Evolutionary conservation across 164 flowering plant genomes (phyloP).

Genomic region (Brasenia schreberi): DNA sequence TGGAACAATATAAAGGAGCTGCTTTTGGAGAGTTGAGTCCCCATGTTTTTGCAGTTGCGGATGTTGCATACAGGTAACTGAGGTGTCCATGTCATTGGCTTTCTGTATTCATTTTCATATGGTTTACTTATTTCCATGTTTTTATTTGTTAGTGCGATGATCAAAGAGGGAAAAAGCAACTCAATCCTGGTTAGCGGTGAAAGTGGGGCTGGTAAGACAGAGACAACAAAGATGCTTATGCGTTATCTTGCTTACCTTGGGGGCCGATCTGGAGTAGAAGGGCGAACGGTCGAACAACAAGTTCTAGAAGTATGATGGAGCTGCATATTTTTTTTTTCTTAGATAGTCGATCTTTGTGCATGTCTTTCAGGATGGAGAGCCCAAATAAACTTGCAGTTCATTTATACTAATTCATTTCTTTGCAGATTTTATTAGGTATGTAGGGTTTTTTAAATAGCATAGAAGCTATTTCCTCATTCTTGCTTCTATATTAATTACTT

Average conservation of each 20-base stretch:
- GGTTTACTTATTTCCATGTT: conserved; percentile 1
- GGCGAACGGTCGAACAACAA: conserved; percentile 98
- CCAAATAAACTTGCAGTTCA: background rate
- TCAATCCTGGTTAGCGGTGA: conserved; percentile 99
- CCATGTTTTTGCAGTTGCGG: conserved; percentile 98
- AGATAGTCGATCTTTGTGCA: too few species aligned
- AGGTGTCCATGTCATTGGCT: too few species aligned
- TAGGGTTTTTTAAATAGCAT: too few species aligned
- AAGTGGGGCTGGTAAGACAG: conserved; percentile 99
- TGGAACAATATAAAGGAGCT: conserved; percentile 98
- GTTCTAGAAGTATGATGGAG: conserved; percentile 63
- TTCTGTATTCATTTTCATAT: too few species aligned
- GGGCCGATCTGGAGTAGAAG: conserved; percentile 89
- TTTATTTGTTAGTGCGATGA: conserved; percentile 64
- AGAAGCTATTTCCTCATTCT: background rate
- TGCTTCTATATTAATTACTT: background rate
- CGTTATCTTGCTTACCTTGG: conserved; percentile 93
- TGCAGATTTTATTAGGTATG: too few species aligned
- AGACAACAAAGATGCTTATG: conserved; percentile 99
- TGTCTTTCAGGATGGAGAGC: too few species aligned
- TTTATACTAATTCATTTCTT: conserved; percentile 2
- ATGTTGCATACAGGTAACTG: conserved; percentile 96
- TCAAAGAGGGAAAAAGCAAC: conserved; percentile 94
- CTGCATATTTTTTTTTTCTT: too few species aligned
- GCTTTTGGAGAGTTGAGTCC: conserved; percentile 95